phyloP scores from a whole-genome alignment of 2,329 filamentous ascomycete genomes.

The Rugonectria rugulosa region DNA sequence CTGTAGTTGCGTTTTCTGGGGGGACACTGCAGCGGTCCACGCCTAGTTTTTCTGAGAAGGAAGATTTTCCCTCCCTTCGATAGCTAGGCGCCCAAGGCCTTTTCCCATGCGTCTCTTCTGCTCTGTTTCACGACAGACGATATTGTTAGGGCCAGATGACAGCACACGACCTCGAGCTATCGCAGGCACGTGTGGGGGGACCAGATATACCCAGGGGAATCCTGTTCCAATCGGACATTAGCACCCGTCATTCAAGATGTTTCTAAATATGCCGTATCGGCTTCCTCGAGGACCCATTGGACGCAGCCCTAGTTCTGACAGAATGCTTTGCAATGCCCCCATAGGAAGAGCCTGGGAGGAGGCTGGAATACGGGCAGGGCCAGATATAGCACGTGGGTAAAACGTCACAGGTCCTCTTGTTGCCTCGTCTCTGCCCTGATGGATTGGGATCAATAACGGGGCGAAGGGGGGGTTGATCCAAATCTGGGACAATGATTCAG shows the following conservation, averaged over 20 bases:
- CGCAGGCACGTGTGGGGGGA: constrained; percentile 21
- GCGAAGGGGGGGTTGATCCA: constrained; percentile 24
- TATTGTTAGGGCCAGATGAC: constrained; percentile 30
- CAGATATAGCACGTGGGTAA: constrained; percentile 10
- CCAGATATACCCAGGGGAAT: constrained; percentile 22
- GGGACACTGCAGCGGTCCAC: constrained; percentile 14
- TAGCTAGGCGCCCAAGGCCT: constrained; percentile 4
- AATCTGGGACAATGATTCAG: constrained; percentile 40
- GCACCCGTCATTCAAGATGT: constrained; percentile 12
- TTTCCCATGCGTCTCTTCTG: constrained; percentile 19
- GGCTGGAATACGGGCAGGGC: constrained; percentile 17
- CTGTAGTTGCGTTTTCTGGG: constrained; percentile 13
- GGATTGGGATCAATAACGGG: constrained; percentile 13
- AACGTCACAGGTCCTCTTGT: constrained; percentile 6
- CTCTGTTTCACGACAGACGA: constrained; percentile 34
- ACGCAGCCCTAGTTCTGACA: constrained; percentile 9
- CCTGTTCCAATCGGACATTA: constrained; percentile 26
- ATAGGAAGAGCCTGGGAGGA: constrained; percentile 14
- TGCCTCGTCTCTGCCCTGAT: background rate
- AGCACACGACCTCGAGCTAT: constrained; percentile 22
- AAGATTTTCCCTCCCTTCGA: background rate
- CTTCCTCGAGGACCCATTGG: constrained; percentile 9
- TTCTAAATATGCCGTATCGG: constrained; percentile 21
- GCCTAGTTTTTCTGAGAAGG: background rate
- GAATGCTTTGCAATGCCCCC: constrained; percentile 11